Base-by-base conservation (phyloP, 208 protist genomes). In the Borovskyia barvae region DNA sequence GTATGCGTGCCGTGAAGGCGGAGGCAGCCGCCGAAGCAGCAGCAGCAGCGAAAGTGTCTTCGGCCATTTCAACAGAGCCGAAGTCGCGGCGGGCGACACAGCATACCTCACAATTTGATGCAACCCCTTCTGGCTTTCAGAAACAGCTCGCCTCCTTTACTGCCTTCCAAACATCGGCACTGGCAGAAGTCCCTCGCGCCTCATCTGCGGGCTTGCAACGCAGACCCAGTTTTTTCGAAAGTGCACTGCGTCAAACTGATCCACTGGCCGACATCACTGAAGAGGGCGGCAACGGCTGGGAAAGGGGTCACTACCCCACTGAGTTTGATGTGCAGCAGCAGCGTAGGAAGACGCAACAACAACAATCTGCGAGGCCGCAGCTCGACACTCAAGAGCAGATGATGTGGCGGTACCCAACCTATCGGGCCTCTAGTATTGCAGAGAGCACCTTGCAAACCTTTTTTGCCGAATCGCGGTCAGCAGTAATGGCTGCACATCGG, bases 391-490 rank as follows among this genome's bases (percentile, higher is more conserved):
- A 53, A 7, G 50, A 53, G 22, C 20, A 37, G 19, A 55, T 61
- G 43, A 47, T 28, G 15, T 25, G 33, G 1, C 46, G 55, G 33
- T 93, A 86, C 67, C 86, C 86, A 2, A 25, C 75, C 19, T 93
- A 93, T 57, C 65, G 68, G 14, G 77, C 86, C 11, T 78, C 82
- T 1, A 90, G 80, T 25, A 68, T 93, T 4, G 72, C 79, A 26
- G 86, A 93, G 72, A 83, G 74, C 49, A 93, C 86, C 17, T 52
- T 93, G 47, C 48, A 75, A 19, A 39, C 29, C 24, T 80, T 77
- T 49, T 35, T 64, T 20, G 22, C 36, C 0, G 58, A 68, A 30
- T 58, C 70, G 40, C 43, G 37, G 28, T 35, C 52, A 3, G 52
- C 50, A 1, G 63, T 70, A 3, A 33, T 28, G n/a, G 50, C 35